Evolutionary conservation across 306 rosid species (phyloP).

Genomic region (Hippophae rhamnoides): DNA sequence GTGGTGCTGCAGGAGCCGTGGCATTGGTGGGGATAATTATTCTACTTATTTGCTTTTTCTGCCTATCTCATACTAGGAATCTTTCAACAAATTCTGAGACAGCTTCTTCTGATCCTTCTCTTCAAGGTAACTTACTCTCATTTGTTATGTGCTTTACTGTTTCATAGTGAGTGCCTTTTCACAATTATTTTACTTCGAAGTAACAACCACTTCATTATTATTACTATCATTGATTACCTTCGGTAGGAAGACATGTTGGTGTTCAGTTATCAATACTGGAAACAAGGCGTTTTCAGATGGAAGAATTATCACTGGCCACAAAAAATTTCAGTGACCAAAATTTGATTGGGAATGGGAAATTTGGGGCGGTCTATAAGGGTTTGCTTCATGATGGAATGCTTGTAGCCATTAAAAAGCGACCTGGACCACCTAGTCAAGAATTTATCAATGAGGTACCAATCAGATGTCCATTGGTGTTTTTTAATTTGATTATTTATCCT

Average conservation of each 20-base stretch:
- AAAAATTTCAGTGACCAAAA: slow-evolving; percentile 59
- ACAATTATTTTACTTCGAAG: slow-evolving; percentile 1
- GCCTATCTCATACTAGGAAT: slow-evolving; percentile 37
- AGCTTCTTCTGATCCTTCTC: slow-evolving; percentile 85
- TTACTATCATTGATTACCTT: slow-evolving; percentile 13
- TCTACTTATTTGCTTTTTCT: slow-evolving; percentile 51
- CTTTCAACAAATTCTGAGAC: slow-evolving; percentile 77
- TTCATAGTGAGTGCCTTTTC: neutral
- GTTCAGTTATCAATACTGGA: slow-evolving; percentile 54
- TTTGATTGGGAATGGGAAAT: slow-evolving; percentile 79
- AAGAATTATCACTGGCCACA: slow-evolving; percentile 70
- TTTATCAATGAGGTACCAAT: slow-evolving; percentile 69
- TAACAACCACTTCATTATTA: slow-evolving; percentile 7
- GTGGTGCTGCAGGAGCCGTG: slow-evolving; percentile 98
- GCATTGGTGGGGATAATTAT: slow-evolving; percentile 68
- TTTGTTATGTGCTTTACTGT: neutral
- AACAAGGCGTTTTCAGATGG: slow-evolving; percentile 68
- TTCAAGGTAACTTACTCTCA: slow-evolving; percentile 46
- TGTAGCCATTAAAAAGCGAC: slow-evolving; percentile 81
- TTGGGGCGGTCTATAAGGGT: slow-evolving; percentile 84
- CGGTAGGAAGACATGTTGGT: slow-evolving; percentile 59
- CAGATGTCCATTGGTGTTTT: neutral
- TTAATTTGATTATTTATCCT: neutral
- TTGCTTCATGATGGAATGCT: slow-evolving; percentile 88
- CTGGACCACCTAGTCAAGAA: slow-evolving; percentile 52